Percentiles rank a stretch among this genome's conserved stretches.
phyloP scores from a whole-genome alignment of 805 yeast genomes.

The Saturnispora gosingensis region DNA sequence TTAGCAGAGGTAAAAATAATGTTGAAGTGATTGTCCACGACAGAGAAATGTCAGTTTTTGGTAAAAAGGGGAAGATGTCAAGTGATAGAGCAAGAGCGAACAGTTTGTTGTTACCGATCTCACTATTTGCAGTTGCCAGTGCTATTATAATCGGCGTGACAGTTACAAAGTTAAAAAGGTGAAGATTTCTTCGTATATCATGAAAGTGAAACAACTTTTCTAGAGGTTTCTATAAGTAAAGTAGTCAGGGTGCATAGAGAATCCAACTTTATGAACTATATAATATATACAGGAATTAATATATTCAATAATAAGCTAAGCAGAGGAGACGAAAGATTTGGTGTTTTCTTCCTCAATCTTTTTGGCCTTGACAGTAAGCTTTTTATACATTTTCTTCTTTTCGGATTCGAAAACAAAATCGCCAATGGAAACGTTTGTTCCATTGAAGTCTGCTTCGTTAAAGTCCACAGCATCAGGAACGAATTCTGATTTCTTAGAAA shows the following conservation, averaged over 20 bases:
- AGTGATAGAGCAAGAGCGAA: neutral
- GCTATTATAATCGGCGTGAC: constrained; percentile 48
- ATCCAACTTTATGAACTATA: neutral
- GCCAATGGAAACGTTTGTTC: constrained; percentile 49
- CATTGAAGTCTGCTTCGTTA: constrained; percentile 42
- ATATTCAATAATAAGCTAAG: neutral
- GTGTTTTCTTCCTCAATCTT: constrained; percentile 18
- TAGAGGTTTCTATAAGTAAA: neutral
- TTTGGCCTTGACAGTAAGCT: constrained; percentile 32
- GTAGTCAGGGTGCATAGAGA: neutral
- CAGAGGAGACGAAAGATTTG: neutral
- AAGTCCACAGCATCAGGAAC: constrained; percentile 65
- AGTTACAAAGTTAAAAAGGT: neutral
- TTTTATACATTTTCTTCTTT: constrained; percentile 36
- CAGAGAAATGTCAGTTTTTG: constrained; percentile 35
- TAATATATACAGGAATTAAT: constrained; percentile 1
- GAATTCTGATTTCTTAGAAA: constrained; percentile 46
- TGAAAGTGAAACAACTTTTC: neutral
- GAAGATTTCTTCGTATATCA: neutral
- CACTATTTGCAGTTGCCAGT: constrained; percentile 49
- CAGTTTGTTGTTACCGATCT: constrained; percentile 47
- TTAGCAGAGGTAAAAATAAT: constrained; percentile 41
- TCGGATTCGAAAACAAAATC: constrained; percentile 38
- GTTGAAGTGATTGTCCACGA: constrained; percentile 69
- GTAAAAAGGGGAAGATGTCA: constrained; percentile 9